These are phyloP conservation scores for Hypoxylon cercidicola DNA, from an alignment of 495 filamentous ascomycete species.

Conservation along the genomic window DNA sequence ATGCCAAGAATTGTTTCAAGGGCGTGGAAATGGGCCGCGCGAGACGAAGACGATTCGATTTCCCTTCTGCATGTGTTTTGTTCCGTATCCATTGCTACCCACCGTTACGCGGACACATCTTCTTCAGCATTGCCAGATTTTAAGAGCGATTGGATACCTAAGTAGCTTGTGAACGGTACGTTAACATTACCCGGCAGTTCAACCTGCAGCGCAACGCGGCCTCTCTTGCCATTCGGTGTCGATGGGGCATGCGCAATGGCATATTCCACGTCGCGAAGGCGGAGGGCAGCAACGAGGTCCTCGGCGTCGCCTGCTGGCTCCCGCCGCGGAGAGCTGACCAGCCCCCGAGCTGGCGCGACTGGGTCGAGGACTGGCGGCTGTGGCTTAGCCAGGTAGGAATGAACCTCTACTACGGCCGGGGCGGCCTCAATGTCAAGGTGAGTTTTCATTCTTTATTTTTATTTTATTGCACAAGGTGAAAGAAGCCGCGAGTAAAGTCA, in stretches of 20 bases:
- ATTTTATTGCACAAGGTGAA: no score
- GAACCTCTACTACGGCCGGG: conserved; percentile 72
- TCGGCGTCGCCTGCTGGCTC: conserved; percentile 74
- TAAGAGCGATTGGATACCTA: no score
- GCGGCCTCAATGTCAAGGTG: conserved; percentile 67
- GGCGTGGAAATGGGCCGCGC: conserved; percentile 21
- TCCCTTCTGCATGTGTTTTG: background rate
- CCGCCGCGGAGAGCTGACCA: conserved; percentile 57
- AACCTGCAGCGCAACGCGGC: conserved; percentile 66
- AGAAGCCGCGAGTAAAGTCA: conserved; percentile 9
- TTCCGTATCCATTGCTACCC: background rate
- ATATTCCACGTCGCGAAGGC: conserved; percentile 73
- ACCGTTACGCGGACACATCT: conserved; percentile 1
- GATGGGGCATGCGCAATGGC: conserved; percentile 69
- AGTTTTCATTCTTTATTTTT: conserved; percentile 32
- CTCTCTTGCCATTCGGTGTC: conserved; percentile 70
- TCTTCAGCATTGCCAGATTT: background rate
- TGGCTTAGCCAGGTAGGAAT: conserved; percentile 68
- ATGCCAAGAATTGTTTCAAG: conserved; percentile 34
- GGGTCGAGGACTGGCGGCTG: conserved; percentile 67
- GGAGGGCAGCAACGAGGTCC: conserved; percentile 54
- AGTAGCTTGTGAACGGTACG: background rate
- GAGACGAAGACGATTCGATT: conserved; percentile 4
- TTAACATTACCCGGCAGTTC: conserved; percentile 53
- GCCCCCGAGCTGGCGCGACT: conserved; percentile 63